Percentiles rank a stretch among this genome's conserved stretches.
phyloP scores from a whole-genome alignment of 164 flowering plant genomes.

The Magnolia kwangsiensis region DNA sequence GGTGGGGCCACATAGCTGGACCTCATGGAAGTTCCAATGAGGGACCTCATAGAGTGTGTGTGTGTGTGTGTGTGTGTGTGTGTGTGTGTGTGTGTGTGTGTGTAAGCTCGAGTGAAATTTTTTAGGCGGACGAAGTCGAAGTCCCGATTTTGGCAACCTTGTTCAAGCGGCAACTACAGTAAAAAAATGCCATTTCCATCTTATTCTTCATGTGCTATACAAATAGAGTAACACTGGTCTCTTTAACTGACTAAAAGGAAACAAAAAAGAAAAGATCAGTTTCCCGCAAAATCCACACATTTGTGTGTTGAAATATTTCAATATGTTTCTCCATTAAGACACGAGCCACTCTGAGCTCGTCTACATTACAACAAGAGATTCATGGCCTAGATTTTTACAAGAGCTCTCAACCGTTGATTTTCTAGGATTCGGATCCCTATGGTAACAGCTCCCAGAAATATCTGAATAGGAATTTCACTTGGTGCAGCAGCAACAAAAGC shows the following conservation, averaged over 20 bases:
- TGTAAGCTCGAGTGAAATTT: no score
- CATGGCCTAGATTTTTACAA: constrained; percentile 14
- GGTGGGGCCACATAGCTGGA: no score
- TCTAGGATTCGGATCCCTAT: background rate
- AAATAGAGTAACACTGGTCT: constrained; percentile 4
- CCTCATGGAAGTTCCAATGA: no score
- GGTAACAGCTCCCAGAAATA: background rate
- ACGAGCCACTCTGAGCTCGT: constrained; percentile 1
- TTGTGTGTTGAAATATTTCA: constrained; percentile 2
- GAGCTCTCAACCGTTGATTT: background rate
- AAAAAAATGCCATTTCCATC: background rate
- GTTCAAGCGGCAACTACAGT: no score
- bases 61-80: no score
- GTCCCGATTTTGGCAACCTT: no score
- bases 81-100: no score
- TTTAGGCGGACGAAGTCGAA: no score
- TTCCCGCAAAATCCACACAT: constrained; percentile 18
- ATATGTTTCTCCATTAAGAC: constrained; percentile 1
- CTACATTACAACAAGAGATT: constrained; percentile 11
- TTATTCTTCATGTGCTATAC: constrained; percentile 5
- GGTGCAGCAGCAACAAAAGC: constrained; percentile 8
- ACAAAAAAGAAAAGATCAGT: background rate
- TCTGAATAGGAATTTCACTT: background rate
- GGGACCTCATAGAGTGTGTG: no score
- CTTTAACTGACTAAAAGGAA: background rate